Percentiles rank a stretch among this genome's conserved stretches.
Conservation (phyloP, 257 asterid genomes). For the Solanum habrochaites region DNA sequence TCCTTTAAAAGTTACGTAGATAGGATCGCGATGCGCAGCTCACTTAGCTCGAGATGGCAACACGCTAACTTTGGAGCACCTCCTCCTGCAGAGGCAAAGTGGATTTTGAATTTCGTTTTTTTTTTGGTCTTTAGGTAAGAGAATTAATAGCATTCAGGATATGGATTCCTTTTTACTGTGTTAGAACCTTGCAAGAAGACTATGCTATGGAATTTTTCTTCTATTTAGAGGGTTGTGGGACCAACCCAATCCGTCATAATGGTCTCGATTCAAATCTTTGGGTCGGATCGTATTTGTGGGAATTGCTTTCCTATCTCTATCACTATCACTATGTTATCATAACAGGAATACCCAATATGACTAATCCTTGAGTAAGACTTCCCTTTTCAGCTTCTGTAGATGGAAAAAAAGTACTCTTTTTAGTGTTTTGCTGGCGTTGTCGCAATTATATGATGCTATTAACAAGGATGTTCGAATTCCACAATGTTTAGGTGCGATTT, state of each 20-base stretch:
- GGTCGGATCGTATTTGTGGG: not conserved
- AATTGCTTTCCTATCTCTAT: not conserved
- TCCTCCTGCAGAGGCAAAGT: slow-evolving; percentile 14
- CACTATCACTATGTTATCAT: not conserved
- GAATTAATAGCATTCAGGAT: not conserved
- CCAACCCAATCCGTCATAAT: not conserved
- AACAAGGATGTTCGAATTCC: not conserved
- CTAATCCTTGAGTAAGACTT: not conserved
- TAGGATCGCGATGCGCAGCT: slow-evolving; percentile 81
- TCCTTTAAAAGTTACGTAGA: slow-evolving; percentile 72
- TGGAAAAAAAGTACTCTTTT: not conserved
- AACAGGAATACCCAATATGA: not conserved
- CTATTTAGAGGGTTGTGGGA: not conserved
- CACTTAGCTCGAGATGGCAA: slow-evolving; percentile 66
- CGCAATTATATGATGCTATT: not conserved
- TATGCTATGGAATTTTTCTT: not conserved
- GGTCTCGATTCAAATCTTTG: not conserved
- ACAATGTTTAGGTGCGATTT: not conserved
- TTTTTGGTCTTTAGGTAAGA: not conserved
- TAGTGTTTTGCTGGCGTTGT: not conserved
- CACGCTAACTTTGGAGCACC: slow-evolving; percentile 68
- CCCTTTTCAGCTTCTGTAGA: not conserved
- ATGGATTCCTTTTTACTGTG: not conserved
- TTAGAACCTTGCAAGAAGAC: not conserved
- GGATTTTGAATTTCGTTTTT: not conserved